Conservation (phyloP, 768 basidiomycete species). For the Lepiota brunneoincarnata region DNA sequence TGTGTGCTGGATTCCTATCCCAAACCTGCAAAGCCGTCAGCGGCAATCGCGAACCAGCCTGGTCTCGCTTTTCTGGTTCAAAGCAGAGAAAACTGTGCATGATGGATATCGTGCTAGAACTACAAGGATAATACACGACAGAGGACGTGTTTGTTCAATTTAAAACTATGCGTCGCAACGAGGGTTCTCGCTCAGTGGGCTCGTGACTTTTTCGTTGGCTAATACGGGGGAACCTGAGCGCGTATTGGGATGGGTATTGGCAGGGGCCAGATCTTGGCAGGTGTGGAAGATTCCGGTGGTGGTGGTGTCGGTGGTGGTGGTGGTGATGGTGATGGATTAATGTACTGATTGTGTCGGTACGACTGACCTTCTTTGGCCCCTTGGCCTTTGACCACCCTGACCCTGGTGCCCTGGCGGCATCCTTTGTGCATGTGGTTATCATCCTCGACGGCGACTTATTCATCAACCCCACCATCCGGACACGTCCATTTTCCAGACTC, state of each 20-base stretch:
- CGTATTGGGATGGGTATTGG: constrained; percentile 38
- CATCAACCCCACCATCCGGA: neutral
- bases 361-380: neutral
- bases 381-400: neutral
- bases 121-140: constrained; percentile 26
- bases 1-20: constrained; percentile 18
- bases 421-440: neutral
- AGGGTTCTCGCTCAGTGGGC: constrained; percentile 13
- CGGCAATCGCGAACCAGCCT: constrained; percentile 4
- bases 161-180: constrained; percentile 4
- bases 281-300: constrained; percentile 13
- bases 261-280: constrained; percentile 24
- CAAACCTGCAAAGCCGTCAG: constrained; percentile 26
- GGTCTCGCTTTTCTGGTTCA: constrained; percentile 2
- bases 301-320: no score
- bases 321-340: no score
- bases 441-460: neutral
- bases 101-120: constrained; percentile 49
- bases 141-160: constrained; percentile 20
- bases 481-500: constrained; percentile 33
- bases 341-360: neutral
- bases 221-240: constrained; percentile 24
- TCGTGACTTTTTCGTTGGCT: constrained; percentile 23
- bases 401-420: neutral
- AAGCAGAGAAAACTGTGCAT: constrained; percentile 32